Evolutionary conservation across 495 filamentous ascomycete species (phyloP), one percentile per base, ranked within the genome.

Genomic region (Daldinia caldariorum): DNA sequence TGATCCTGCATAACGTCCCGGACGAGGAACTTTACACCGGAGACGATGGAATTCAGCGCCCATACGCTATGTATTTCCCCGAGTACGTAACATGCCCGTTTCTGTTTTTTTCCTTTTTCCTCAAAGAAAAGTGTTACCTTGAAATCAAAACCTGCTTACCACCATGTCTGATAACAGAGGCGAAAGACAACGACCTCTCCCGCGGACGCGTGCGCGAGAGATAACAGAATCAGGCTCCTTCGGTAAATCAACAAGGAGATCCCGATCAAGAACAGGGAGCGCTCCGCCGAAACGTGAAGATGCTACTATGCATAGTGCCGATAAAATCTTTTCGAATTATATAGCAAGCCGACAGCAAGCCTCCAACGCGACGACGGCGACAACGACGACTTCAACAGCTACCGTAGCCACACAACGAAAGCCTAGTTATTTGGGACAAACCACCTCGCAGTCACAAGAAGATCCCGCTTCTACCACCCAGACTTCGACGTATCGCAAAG

Each of bases 1-100:
- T 87, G 47, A 86, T 87, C 69, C 75, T 87, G 29, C 85, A 87
- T 76, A 87, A 87, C 71, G 85, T 87, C 29, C 84, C 85, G 54
- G 85, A 87, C 67, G 85, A 87, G 32, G 85, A 87, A 71, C 80
- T 86, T 13, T 87, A 87, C 66, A 78, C 84, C 10, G 85, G 85
- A 53, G 83, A 85, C 43, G 85, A 87, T 76, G 85, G 85, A 54
- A 73, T 87, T 51, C 78, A 83, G 63, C 77, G 85, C 63, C 85
- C 85, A 13, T 87, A 86, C 63, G 85, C 83, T 47, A 83, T 87
- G 82, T 74, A 85, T 51, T 87, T 83, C 67, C 81, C 83, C 67
- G 81, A 84, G 85, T 87, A 80, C 39, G 83, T 72, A 35, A 41
- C 39, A 83, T 72, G 31, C 35, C 43, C 7, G 43, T 31, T 50